Base-by-base conservation (phyloP, 768 basidiomycete species). In the Pleurotus pulmonarius region DNA sequence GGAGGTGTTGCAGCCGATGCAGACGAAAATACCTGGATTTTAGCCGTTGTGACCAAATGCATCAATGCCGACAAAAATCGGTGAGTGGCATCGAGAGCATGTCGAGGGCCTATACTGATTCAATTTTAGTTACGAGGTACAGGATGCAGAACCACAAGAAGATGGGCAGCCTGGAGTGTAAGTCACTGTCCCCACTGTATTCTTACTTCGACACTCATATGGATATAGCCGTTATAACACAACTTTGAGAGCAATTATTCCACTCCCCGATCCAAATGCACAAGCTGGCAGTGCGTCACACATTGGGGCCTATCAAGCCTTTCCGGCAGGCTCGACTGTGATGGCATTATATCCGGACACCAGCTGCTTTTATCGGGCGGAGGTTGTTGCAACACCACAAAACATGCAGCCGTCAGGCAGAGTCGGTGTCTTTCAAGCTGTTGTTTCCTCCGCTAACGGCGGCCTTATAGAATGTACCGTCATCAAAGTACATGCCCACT, bases 261-360 rank as follows among this genome's bases (percentile, higher is more conserved):
- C 92, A 1, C 74, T 94, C 22, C 92, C 92, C 5, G 90, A 93
- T 64, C 86, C 84, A 3, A 79, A 70, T 45, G 85, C 87, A 1
- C 70, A 74, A 8, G 67, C 75, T 25, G 81, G 78, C 46, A 85
- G 71, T 64, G 78, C 88, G 0, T 76, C 86, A 15, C 88, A 91
- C 70, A 74, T 84, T 40, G 82, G 76, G 62, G 77, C 83, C 3
- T 90, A 91, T 65, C 88, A 83, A 45, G 85, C 86, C 60, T 94
- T 91, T 66, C 72, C 80, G 20, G 71, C 80, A 0, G 85, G 90
- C 3, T 83, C 87, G 18, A 88, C 79, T 0, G 92, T 94, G 8
- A 82, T 94, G 81, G 92, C 90, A 1, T 73, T 93, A n/a, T 94
- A 92, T 69, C 92, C 92, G 0, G 92, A 94, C 65, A 94, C 92